Conservation (phyloP, 1,139 yeast genomes). For the Magnusiomyces paraingens region DNA sequence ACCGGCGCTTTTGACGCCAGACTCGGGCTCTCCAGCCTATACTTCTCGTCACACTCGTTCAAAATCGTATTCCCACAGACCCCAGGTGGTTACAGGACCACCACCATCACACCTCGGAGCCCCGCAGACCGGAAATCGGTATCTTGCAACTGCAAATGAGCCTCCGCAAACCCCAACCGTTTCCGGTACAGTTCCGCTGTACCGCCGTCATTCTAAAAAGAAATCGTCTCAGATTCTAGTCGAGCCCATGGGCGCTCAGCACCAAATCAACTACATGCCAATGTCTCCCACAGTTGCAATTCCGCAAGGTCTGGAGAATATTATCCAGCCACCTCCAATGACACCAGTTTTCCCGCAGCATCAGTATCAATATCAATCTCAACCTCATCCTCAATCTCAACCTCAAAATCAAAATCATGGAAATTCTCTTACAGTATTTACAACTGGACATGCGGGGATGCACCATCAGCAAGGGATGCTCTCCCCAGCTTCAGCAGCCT, state of each 20-base stretch:
- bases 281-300: constrained; percentile 15
- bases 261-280: constrained; percentile 15
- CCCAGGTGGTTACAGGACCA: background rate
- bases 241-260: constrained; percentile 27
- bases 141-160: background rate
- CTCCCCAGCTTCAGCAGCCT: no score
- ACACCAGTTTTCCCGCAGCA: background rate
- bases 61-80: constrained; percentile 9
- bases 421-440: no score
- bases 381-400: no score
- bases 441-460: no score
- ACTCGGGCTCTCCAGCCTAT: background rate
- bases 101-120: no score
- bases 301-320: constrained; percentile 12
- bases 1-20: no score
- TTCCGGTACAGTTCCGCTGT: constrained; percentile 14
- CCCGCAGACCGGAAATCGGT: no score
- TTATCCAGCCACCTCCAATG: constrained; percentile 7
- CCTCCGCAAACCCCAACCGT: constrained; percentile 14
- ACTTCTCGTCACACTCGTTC: constrained; percentile 15
- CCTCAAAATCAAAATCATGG: constrained; percentile 3
- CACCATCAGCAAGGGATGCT: no score
- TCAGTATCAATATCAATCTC: constrained; percentile 1
- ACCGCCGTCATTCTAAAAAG: constrained; percentile 32
- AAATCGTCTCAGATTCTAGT: constrained; percentile 32